phyloP scores from a whole-genome alignment of 805 yeast species.

The Kurtzmaniella cleridarum region DNA sequence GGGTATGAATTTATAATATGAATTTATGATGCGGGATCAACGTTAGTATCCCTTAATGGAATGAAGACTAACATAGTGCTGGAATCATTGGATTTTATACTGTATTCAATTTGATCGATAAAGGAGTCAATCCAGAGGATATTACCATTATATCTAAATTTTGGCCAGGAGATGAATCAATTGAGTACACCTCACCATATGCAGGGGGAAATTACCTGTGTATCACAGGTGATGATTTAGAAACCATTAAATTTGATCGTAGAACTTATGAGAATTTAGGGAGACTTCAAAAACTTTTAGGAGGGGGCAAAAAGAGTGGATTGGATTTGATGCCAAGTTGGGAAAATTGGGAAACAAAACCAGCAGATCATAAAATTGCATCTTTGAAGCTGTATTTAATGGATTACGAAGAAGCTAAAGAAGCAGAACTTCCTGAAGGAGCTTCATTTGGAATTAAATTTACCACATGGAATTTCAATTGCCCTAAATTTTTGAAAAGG shows the following conservation, averaged over 20 bases:
- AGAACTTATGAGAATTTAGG: constrained; percentile 48
- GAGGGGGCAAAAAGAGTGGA: constrained; percentile 46
- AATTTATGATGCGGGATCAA: background rate
- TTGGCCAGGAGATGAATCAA: constrained; percentile 75
- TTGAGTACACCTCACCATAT: constrained; percentile 74
- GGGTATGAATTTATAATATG: too few relatives aligned
- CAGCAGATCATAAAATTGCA: constrained; percentile 40
- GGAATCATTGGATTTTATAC: constrained; percentile 70
- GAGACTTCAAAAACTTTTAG: constrained; percentile 40
- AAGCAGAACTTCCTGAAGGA: constrained; percentile 43
- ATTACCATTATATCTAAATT: constrained; percentile 60
- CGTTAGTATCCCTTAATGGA: background rate
- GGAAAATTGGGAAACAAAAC: constrained; percentile 53
- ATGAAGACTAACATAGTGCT: constrained; percentile 28
- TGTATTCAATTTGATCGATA: constrained; percentile 42
- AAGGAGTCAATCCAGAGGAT: constrained; percentile 31
- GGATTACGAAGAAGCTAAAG: constrained; percentile 35
- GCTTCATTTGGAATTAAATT: constrained; percentile 51
- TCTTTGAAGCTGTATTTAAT: constrained; percentile 46
- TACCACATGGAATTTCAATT: constrained; percentile 65
- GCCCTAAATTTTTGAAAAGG: constrained; percentile 54
- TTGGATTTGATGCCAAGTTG: constrained; percentile 49
- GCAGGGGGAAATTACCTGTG: constrained; percentile 46
- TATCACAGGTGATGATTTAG: constrained; percentile 52
- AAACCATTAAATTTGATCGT: constrained; percentile 44